Evolutionary conservation across 768 basidiomycete genomes (phyloP), one percentile per base, ranked within the genome.

Genomic region (Candolleomyces efflorescens): DNA sequence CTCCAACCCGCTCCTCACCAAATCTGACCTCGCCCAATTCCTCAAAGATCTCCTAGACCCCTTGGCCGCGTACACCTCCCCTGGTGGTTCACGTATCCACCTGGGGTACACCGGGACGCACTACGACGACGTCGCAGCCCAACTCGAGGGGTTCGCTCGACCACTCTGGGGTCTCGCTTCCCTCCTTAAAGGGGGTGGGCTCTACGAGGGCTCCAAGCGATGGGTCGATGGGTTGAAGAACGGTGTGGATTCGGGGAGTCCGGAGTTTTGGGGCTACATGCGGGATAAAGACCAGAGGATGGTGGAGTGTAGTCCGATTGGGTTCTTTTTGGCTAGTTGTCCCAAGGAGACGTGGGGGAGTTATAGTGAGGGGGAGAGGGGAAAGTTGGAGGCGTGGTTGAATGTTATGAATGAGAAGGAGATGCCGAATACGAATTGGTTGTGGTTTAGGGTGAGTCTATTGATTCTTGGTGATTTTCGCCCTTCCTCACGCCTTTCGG

Each of bases 361-460:
- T 15, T 67, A 88, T n/a, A 74, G 72, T 52, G 72, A 75, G 3
- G 71, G 77, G 58, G 81, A 77, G 11, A 85, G 85, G 70, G 69
- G 68, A 58, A 78, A 83, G 59, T 76, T 90, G 39, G 86, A 83
- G 61, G 71, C 71, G 11, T 90, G 89, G 85, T 75, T 90, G 3
- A 82, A 84, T 7, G 82, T 85, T 0, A 89, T 90, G 80, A 90
- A 89, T 65, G 85, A 86, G 69, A 90, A 89, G 74, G 81, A 86
- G 60, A 90, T 90, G 87, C 87, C 88, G 23, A 87, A 90, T 65
- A 90, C 88, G 6, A 90, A 90, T 64, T 90, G 89, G 87, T 75
- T 92, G 5, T 90, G 89, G 89, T 90, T 90, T 71, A 78, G 88
- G 57, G 87, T 84, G 56, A 45, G 81, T 71, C 15, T 15, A 48